Percentiles rank a stretch among this genome's conserved stretches.
Evolutionary conservation across 1,284 basidiomycete genomes (phyloP).

Genomic region (Inonotus hispidus): DNA sequence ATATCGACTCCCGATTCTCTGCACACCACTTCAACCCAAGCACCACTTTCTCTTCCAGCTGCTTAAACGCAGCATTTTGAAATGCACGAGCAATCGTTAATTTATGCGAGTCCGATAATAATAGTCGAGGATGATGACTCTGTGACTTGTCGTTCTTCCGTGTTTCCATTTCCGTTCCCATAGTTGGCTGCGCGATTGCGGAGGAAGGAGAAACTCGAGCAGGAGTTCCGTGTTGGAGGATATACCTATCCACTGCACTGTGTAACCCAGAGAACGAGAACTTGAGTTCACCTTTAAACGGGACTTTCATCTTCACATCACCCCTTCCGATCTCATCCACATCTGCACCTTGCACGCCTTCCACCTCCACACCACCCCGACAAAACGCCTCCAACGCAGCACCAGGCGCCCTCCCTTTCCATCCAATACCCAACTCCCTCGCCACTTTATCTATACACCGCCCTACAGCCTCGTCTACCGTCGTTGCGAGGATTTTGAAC

Average conservation of each 20-base stretch:
- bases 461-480: conserved; percentile 74
- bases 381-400: conserved; percentile 75
- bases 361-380: conserved; percentile 20
- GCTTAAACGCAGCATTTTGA: conserved; percentile 64
- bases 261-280: conserved; percentile 80
- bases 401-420: conserved; percentile 60
- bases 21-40: conserved; percentile 52
- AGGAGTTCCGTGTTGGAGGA: conserved; percentile 27
- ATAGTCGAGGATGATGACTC: too few species aligned
- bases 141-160: too few species aligned
- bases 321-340: conserved; percentile 23
- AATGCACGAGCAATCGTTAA: conserved; percentile 62
- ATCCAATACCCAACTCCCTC: conserved; percentile 58
- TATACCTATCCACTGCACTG: conserved; percentile 53
- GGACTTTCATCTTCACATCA: conserved; percentile 29
- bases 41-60: conserved; percentile 70
- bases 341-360: neutral
- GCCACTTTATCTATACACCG: conserved; percentile 79
- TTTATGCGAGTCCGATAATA: conserved; percentile 25
- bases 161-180: too few species aligned
- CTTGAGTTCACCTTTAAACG: conserved; percentile 47
- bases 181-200: too few species aligned
- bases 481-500: conserved; percentile 74
- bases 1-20: conserved; percentile 1
- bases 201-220: too few species aligned